phyloP scores from a whole-genome alignment of 2,329 filamentous ascomycete species.

The Scleromitrula shiraiana region DNA sequence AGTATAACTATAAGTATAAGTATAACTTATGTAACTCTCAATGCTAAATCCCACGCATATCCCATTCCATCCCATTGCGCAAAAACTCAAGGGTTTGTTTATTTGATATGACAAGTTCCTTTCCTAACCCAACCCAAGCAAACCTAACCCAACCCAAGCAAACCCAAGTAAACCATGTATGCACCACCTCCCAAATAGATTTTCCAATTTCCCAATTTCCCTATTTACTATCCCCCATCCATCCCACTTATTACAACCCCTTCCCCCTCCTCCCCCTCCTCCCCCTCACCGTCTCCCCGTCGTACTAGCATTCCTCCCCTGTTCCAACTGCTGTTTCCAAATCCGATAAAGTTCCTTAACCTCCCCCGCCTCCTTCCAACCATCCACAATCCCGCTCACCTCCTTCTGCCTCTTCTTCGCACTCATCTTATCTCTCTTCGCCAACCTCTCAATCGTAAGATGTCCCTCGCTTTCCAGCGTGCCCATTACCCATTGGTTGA shows the following conservation, averaged over 20 bases:
- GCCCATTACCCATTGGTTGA: conserved; percentile 64
- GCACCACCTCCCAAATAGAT: too few relatives aligned
- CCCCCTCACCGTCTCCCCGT: neutral
- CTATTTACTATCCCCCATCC: too few relatives aligned
- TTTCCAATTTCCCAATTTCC: neutral
- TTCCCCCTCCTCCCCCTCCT: neutral
- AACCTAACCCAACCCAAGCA: too few relatives aligned
- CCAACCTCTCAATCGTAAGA: conserved; percentile 47
- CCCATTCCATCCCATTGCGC: too few relatives aligned
- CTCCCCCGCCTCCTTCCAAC: conserved; percentile 52
- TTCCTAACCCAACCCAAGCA: too few relatives aligned
- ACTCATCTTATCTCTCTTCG: conserved; percentile 53
- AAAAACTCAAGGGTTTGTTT: too few relatives aligned
- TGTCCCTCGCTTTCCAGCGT: conserved; percentile 52
- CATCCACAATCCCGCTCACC: conserved; percentile 55
- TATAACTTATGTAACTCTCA: too few relatives aligned
- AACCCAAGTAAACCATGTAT: too few relatives aligned
- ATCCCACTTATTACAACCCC: too few relatives aligned
- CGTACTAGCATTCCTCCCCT: conserved; percentile 29
- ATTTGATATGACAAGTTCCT: too few relatives aligned
- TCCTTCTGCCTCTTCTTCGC: conserved; percentile 49
- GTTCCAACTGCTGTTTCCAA: conserved; percentile 56
- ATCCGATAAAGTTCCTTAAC: conserved; percentile 55
- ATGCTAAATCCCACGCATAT: too few relatives aligned
- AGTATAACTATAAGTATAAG: too few relatives aligned